Conservation (phyloP, 2,329 filamentous ascomycete genomes). For the Aschersonia sp. region DNA sequence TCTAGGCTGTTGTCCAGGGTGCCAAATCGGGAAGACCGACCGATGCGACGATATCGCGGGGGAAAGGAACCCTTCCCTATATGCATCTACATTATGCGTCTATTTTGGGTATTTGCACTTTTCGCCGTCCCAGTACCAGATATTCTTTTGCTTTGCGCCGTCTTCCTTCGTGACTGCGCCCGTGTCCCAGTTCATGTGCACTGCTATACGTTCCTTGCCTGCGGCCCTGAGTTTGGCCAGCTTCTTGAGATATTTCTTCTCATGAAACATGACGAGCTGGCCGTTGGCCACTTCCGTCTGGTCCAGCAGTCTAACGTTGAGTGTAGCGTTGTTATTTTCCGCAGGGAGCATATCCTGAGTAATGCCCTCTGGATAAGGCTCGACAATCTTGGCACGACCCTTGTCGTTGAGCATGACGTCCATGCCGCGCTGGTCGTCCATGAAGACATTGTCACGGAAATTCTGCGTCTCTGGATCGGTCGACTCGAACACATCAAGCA, state of each 20-base stretch:
- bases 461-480: not conserved
- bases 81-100: not conserved
- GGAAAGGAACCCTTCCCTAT: not conserved
- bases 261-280: not conserved
- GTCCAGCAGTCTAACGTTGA: constrained; percentile 1
- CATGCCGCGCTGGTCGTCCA: constrained; percentile 1
- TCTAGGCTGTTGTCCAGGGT: not conserved
- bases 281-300: constrained; percentile 1
- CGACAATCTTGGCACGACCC: not conserved
- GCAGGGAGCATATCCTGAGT: not conserved
- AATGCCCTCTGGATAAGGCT: not conserved
- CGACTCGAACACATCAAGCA: not conserved
- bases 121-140: not conserved
- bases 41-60: not conserved
- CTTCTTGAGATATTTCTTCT: not conserved
- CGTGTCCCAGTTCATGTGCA: constrained; percentile 2
- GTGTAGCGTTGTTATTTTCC: not conserved
- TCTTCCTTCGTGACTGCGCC: not conserved
- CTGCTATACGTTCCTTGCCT: not conserved
- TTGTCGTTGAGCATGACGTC: constrained; percentile 2
- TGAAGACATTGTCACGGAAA: not conserved
- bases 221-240: not conserved
- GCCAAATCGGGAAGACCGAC: not conserved
- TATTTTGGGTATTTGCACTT: not conserved
- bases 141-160: not conserved